A percentile compares a stretch with the other conserved stretches of the same genome.
Evolutionary conservation across 2,329 filamentous ascomycete genomes (phyloP).

Genomic region (Fusarium liriodendri): DNA sequence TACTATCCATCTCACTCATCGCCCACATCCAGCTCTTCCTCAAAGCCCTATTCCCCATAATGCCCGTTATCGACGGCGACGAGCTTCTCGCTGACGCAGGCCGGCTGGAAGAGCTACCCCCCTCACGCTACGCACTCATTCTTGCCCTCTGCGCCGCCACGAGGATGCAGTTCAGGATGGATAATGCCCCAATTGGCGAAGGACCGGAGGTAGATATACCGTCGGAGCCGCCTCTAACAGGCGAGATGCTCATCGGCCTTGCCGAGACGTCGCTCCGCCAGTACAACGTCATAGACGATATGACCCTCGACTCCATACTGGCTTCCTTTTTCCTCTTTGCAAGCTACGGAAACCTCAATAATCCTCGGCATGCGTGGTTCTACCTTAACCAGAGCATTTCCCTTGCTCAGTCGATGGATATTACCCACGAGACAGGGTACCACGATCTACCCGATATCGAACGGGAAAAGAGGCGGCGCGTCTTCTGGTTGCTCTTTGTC

Average conservation of each 20-base stretch:
- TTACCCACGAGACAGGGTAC: constrained; percentile 43
- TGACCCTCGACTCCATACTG: constrained; percentile 42
- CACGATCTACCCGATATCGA: constrained; percentile 35
- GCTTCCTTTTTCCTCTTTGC: constrained; percentile 47
- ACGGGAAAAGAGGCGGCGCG: constrained; percentile 42
- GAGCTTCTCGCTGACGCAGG: constrained; percentile 43
- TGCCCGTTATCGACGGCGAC: constrained; percentile 45
- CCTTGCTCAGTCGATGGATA: constrained; percentile 41
- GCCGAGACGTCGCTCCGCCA: constrained; percentile 44
- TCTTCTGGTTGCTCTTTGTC: constrained; percentile 51
- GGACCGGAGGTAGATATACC: constrained; percentile 27
- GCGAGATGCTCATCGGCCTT: constrained; percentile 40
- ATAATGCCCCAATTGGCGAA: constrained; percentile 20
- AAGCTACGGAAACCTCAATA: constrained; percentile 46
- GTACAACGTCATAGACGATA: constrained; percentile 44
- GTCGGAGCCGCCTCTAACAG: constrained; percentile 34
- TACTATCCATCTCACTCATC: constrained; percentile 36
- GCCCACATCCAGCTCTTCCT: constrained; percentile 46
- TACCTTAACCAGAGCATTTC: constrained; percentile 48
- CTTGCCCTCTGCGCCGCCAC: constrained; percentile 45
- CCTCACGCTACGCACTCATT: constrained; percentile 46
- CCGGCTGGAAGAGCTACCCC: constrained; percentile 37
- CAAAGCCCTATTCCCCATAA: constrained; percentile 46
- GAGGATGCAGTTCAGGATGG: constrained; percentile 44
- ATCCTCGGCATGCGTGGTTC: constrained; percentile 45